Percentiles rank a stretch among this genome's conserved stretches.
Evolutionary conservation across 306 rosid species (phyloP).

Genomic region (Lablab purpureus): DNA sequence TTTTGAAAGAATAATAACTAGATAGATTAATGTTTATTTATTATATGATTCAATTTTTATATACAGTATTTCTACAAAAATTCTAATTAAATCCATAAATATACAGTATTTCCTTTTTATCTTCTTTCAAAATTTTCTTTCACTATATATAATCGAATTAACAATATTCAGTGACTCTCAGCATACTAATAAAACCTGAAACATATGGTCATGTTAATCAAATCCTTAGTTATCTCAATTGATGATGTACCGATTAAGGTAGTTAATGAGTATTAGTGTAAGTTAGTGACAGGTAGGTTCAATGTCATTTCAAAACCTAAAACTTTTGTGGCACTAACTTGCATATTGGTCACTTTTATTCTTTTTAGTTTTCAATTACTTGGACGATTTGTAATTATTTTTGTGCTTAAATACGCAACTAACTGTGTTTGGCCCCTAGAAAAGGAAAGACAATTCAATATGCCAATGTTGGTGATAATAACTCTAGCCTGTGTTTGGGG

Average conservation of each 20-base stretch:
- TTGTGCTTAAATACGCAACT: neutral
- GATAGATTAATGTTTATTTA: neutral
- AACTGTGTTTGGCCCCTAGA: neutral
- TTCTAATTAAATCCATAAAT: no score
- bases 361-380: neutral
- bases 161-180: no score
- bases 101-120: no score
- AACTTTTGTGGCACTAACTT: neutral
- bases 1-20: neutral
- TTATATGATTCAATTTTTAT: neutral
- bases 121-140: no score
- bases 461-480: neutral
- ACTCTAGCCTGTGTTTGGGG: neutral
- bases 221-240: neutral
- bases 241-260: neutral
- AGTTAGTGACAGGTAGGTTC: slow-evolving; percentile 35
- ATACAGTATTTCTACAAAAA: no score
- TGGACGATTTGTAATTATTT: neutral
- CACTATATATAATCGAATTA: no score
- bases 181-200: neutral
- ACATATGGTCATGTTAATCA: neutral
- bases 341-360: neutral
- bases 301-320: slow-evolving; percentile 35
- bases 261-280: neutral
- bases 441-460: neutral